Evolutionary conservation across 2,329 filamentous ascomycete species (phyloP).

Genomic region (Chalaropsis thielavioides): DNA sequence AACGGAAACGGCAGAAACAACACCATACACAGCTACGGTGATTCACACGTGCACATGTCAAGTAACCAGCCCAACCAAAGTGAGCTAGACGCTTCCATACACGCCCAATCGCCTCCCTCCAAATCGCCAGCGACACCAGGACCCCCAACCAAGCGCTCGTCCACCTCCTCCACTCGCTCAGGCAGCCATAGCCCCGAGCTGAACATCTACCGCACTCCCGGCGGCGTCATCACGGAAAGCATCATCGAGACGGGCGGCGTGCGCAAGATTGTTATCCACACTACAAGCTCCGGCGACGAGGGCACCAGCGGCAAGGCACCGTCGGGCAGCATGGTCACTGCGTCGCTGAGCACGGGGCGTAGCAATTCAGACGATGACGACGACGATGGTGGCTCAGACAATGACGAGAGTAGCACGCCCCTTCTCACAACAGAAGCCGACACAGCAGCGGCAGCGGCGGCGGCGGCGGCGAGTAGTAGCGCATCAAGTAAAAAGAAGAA

Average conservation of each 20-base stretch:
- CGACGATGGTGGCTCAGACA: neutral
- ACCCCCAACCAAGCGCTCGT: neutral
- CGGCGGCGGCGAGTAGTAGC: neutral
- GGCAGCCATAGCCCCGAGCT: neutral
- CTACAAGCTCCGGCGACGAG: conserved; percentile 26
- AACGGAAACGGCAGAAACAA: conserved; percentile 15
- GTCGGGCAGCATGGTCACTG: neutral
- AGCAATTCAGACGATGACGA: neutral
- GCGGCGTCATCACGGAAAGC: conserved; percentile 67
- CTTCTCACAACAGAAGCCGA: neutral
- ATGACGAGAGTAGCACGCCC: neutral
- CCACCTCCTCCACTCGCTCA: neutral
- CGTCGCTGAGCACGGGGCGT: neutral
- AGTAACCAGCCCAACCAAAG: neutral
- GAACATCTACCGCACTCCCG: conserved; percentile 37
- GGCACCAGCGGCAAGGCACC: neutral
- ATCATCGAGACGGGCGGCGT: conserved; percentile 60
- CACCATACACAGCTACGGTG: neutral
- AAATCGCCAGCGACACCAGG: neutral
- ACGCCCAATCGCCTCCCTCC: neutral
- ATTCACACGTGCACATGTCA: neutral
- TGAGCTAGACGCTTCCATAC: neutral
- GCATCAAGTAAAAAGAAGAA: conserved; percentile 16
- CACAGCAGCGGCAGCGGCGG: neutral
- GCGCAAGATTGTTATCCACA: conserved; percentile 54